Evolutionary conservation across 768 basidiomycete genomes (phyloP).

Genomic region (Kwoniella shandongensis): DNA sequence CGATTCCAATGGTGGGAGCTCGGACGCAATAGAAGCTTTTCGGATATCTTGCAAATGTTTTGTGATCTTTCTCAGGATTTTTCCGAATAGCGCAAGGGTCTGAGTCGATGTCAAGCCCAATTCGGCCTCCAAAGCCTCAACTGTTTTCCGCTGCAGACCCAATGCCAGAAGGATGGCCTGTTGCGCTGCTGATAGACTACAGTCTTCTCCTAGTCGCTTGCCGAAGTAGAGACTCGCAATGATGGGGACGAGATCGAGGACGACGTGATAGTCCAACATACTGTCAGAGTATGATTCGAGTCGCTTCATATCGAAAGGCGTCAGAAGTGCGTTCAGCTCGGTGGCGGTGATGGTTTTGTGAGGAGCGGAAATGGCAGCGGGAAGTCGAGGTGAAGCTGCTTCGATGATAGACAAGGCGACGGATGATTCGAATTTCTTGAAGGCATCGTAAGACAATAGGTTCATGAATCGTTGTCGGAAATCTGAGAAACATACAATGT

Average conservation of each 20-base stretch:
- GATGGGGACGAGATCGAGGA: slow-evolving; percentile 84
- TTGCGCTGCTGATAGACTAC: slow-evolving; percentile 80
- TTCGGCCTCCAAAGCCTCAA: slow-evolving; percentile 89
- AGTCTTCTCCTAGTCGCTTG: slow-evolving; percentile 60
- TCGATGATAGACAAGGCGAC: slow-evolving; percentile 85
- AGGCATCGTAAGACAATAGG: slow-evolving; percentile 80
- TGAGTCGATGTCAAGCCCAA: slow-evolving; percentile 82
- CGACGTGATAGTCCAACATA: slow-evolving; percentile 92
- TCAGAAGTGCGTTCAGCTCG: slow-evolving; percentile 66
- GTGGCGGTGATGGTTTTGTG: slow-evolving; percentile 53
- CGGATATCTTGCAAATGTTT: slow-evolving; percentile 74
- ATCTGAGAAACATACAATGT: slow-evolving; percentile 59
- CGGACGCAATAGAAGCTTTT: slow-evolving; percentile 70
- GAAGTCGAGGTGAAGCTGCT: slow-evolving; percentile 56
- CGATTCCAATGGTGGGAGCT: slow-evolving; percentile 55
- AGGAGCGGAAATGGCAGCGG: slow-evolving; percentile 7
- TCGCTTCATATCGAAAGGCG: slow-evolving; percentile 93
- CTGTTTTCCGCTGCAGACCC: slow-evolving; percentile 80
- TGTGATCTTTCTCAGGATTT: slow-evolving; percentile 80
- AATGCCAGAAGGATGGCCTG: slow-evolving; percentile 85
- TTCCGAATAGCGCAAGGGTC: slow-evolving; percentile 83
- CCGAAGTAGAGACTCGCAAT: slow-evolving; percentile 84
- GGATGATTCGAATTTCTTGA: slow-evolving; percentile 87
- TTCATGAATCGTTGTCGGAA: slow-evolving; percentile 87
- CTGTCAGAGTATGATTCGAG: slow-evolving; percentile 88